phyloP scores from a whole-genome alignment of 2,329 filamentous ascomycete species.

The Ascochyta clinopodiicola region DNA sequence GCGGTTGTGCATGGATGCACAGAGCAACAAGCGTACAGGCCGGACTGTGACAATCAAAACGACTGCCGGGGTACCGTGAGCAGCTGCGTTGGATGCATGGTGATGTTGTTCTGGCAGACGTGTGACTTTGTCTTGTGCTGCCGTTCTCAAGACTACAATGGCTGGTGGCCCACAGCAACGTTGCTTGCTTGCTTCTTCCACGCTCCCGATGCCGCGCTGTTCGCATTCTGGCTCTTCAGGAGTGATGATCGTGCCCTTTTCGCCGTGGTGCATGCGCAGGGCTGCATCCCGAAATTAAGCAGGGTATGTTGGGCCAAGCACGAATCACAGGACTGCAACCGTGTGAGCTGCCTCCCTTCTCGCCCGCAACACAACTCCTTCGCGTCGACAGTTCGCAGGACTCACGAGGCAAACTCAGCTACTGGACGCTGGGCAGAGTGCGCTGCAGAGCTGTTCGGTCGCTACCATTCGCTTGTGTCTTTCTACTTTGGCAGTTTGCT shows the following conservation, averaged over 20 bases:
- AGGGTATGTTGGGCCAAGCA: conserved; percentile 29
- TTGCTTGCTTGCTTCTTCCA: not conserved
- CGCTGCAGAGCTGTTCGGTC: conserved; percentile 22
- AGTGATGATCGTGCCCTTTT: conserved; percentile 11
- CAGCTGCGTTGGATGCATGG: not conserved
- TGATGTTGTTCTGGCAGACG: not conserved
- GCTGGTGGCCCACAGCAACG: not conserved
- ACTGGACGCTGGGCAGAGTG: conserved; percentile 28
- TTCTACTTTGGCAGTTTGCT: conserved; percentile 18
- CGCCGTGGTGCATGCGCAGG: conserved; percentile 17
- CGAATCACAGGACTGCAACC: conserved; percentile 31
- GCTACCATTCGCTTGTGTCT: conserved; percentile 33
- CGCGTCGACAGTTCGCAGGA: conserved; percentile 29
- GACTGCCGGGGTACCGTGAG: not conserved
- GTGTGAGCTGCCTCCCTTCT: conserved; percentile 23
- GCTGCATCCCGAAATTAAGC: conserved; percentile 16
- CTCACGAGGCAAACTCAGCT: conserved; percentile 24
- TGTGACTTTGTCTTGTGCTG: not conserved
- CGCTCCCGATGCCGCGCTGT: not conserved
- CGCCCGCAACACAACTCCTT: conserved; percentile 26
- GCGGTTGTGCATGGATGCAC: conserved; percentile 13
- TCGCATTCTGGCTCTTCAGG: conserved; percentile 2
- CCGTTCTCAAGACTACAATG: not conserved
- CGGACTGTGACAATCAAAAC: conserved; percentile 10
- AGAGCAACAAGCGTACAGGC: conserved; percentile 10